Base-by-base conservation (phyloP, 2,329 filamentous ascomycete species). In the Trichoderma citrinoviride region DNA sequence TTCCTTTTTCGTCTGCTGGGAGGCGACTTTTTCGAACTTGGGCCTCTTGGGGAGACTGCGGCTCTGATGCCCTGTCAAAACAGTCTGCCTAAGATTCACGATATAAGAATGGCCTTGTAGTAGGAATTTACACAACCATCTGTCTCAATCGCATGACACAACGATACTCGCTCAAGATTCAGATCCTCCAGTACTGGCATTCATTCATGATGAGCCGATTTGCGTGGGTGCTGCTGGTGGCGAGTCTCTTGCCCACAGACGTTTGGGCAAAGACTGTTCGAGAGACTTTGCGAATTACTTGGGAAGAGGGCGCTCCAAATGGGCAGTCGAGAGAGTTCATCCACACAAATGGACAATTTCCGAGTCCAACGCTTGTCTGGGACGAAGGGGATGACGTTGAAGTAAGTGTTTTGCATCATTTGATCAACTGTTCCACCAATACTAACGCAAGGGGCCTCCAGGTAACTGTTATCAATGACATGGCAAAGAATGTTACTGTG, bases 351-450 rank as follows among this genome's bases (percentile, higher is more conserved):
- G 64, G 66, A 1, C 50, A 58, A 3, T 70, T 70, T 44, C 64
- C 67, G 0, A 68, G 66, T 3, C 69, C 67, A 15, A 49, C 47
- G 0, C 55, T 70, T 0, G 60, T 68, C 2, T 55, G 65, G 17
- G 23, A 65, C 2, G 65, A 70, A 46, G 69, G 54, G 1, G 69
- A 70, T 33, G 64, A 69, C 21, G 60, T 69, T 12, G 68, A 70
- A 55, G 29, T 69, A 6, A 10, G 66, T 76, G 33, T 27, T 70
- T 68, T 2, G 67, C 70, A 40, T 14, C 19, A 10, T 37, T 23
- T 2, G 12, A 6, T 40, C 10, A 41, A 17, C 7, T 21, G 29
- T 21, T 33, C 5, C 19, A 7, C 12, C 21, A 12, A 49, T n/a
- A 40, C 27, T 60, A 27, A 60, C 12, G 25, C 15, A 25, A 25